Evolutionary conservation across 345 rosid species (phyloP).

Genomic region (Psidium friedrichsthalianum): DNA sequence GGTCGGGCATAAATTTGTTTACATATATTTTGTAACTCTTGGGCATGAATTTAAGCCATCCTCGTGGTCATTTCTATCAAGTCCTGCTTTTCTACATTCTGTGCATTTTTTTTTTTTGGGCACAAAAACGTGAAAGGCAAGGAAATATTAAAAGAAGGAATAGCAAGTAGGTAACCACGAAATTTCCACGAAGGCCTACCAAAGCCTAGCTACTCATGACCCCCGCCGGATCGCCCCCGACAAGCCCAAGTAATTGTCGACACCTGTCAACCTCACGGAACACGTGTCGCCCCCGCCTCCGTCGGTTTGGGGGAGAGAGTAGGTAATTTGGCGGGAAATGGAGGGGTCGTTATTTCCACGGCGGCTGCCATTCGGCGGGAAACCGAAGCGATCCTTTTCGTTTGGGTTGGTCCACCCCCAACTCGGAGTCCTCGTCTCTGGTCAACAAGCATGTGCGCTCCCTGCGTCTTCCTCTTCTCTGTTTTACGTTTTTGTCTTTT

Average conservation of each 20-base stretch:
- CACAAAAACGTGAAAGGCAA: not conserved
- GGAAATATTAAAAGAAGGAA: not conserved
- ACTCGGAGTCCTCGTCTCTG: not conserved
- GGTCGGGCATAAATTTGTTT: not conserved
- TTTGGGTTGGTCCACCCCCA: not conserved
- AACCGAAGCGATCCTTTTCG: not conserved
- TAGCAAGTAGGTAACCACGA: not conserved
- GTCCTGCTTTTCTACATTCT: not conserved
- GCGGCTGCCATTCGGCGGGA: not conserved
- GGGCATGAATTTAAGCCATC: not conserved
- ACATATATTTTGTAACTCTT: not conserved
- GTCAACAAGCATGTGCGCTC: not conserved
- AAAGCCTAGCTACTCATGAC: not conserved
- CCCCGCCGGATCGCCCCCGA: not conserved
- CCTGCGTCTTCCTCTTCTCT: not conserved
- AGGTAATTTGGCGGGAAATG: not conserved
- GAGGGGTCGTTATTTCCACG: not conserved
- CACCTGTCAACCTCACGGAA: not conserved
- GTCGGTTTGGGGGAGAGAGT: not conserved
- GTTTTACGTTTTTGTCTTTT: not conserved
- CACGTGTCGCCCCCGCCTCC: not conserved
- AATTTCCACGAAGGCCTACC: not conserved
- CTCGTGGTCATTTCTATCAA: not conserved
- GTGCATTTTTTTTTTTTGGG: too few relatives aligned
- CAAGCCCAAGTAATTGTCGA: not conserved